Evolutionary conservation across 2,329 filamentous ascomycete genomes (phyloP).

Genomic region (Fusarium sulawesiense): DNA sequence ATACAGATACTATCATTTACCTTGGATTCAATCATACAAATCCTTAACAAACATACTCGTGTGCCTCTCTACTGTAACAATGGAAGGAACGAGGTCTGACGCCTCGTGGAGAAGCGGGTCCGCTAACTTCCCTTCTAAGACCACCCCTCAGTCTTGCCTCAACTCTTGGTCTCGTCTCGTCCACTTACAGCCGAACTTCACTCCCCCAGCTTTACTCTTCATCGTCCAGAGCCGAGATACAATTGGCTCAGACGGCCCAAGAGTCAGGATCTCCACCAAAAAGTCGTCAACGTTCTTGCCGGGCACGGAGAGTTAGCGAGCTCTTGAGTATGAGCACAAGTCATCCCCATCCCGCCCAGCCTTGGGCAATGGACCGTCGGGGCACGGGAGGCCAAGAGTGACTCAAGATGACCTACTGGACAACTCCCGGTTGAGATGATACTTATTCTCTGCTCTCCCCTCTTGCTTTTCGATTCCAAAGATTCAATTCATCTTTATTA

Average conservation of each 20-base stretch:
- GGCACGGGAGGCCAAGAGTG: slow-evolving; percentile 35
- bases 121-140: slow-evolving; percentile 21
- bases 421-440: slow-evolving; percentile 37
- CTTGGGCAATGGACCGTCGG: slow-evolving; percentile 34
- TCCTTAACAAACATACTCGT: neutral
- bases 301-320: slow-evolving; percentile 28
- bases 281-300: slow-evolving; percentile 10
- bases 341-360: slow-evolving; percentile 12
- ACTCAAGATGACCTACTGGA: slow-evolving; percentile 20
- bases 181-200: slow-evolving; percentile 22
- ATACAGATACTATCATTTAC: neutral
- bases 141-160: neutral
- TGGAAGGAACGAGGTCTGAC: slow-evolving; percentile 6
- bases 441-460: slow-evolving; percentile 43
- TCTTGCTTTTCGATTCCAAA: slow-evolving; percentile 2
- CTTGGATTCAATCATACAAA: neutral
- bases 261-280: slow-evolving; percentile 14
- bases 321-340: slow-evolving; percentile 6
- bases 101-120: slow-evolving; percentile 25
- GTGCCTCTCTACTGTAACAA: slow-evolving; percentile 4
- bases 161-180: neutral
- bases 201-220: slow-evolving; percentile 37
- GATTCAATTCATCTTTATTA: slow-evolving; percentile 9
- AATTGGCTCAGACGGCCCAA: slow-evolving; percentile 8
- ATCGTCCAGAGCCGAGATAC: neutral